phyloP scores from a whole-genome alignment of 176 grass and related monocot genomes.

The Lolium rigidum region DNA sequence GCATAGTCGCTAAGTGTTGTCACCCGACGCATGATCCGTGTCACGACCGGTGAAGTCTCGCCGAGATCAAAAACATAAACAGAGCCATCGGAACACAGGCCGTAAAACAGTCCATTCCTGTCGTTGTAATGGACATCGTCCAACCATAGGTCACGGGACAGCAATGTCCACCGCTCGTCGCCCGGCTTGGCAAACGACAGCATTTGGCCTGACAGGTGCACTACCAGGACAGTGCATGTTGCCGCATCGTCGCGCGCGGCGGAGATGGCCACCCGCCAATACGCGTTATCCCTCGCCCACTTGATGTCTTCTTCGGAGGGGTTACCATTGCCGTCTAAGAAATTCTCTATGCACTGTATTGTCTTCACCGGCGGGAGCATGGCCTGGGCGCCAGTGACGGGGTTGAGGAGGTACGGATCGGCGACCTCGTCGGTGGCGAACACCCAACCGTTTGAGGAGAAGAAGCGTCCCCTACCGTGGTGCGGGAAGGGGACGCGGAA shows the following conservation, averaged over 20 bases:
- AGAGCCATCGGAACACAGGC: not conserved
- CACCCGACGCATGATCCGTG: too few species aligned
- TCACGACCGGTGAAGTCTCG: too few species aligned
- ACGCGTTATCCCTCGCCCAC: not conserved
- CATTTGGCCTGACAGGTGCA: not conserved
- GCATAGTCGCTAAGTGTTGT: too few species aligned
- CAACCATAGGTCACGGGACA: not conserved
- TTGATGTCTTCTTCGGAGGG: too few species aligned
- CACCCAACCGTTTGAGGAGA: not conserved
- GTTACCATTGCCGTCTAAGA: not conserved
- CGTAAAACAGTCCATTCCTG: not conserved
- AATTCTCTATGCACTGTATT: not conserved
- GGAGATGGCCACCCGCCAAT: not conserved
- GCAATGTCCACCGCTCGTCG: not conserved
- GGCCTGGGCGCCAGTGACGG: not conserved
- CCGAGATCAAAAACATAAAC: too few species aligned
- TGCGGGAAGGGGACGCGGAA: not conserved
- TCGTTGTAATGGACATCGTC: not conserved
- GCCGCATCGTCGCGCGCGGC: not conserved
- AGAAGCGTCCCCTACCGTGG: not conserved
- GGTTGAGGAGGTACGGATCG: not conserved
- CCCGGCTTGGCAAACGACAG: not conserved
- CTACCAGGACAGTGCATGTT: not conserved
- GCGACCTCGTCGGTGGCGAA: not conserved
- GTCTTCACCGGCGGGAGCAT: not conserved